These are phyloP conservation scores for Lactifluus piperatus DNA, from an alignment of 768 basidiomycete species.

Conservation along the genomic window DNA sequence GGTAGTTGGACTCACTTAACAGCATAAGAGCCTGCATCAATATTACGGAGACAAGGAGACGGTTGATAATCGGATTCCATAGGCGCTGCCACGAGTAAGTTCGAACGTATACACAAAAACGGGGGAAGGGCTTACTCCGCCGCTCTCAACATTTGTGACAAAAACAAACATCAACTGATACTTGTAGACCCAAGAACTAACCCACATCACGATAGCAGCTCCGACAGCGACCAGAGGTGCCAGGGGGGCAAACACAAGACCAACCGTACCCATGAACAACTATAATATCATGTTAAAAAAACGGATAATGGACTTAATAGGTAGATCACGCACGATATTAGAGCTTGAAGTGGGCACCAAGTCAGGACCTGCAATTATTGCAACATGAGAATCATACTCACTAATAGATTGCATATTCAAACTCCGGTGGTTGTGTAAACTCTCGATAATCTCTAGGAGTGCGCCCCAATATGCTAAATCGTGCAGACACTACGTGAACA, in stretches of 20 bases:
- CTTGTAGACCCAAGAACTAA: conserved; percentile 84
- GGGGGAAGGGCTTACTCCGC: conserved; percentile 57
- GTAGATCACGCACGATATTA: conserved; percentile 43
- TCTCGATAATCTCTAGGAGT: conserved; percentile 87
- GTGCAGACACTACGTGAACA: conserved; percentile 4
- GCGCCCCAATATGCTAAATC: conserved; percentile 65
- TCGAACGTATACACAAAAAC: neutral
- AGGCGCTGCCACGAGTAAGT: conserved; percentile 46
- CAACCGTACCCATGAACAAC: conserved; percentile 91
- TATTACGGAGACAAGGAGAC: conserved; percentile 65
- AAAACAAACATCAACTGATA: conserved; percentile 96
- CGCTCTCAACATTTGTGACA: conserved; percentile 82
- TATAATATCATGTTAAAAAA: conserved; percentile 25
- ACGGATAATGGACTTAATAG: conserved; percentile 7
- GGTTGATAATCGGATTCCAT: conserved; percentile 92
- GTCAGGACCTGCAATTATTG: neutral
- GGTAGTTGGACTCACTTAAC: conserved; percentile 53
- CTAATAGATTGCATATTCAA: conserved; percentile 82
- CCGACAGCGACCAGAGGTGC: conserved; percentile 85
- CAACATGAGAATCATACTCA: conserved; percentile 32
- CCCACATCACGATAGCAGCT: conserved; percentile 81
- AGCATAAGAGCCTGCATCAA: conserved; percentile 86
- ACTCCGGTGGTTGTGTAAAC: conserved; percentile 85
- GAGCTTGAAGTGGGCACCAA: conserved; percentile 30
- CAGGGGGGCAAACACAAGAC: conserved; percentile 86